Percentiles rank a stretch among this genome's conserved stretches.
phyloP scores from a whole-genome alignment of 441 rosid genomes.

The Brassica balearica region DNA sequence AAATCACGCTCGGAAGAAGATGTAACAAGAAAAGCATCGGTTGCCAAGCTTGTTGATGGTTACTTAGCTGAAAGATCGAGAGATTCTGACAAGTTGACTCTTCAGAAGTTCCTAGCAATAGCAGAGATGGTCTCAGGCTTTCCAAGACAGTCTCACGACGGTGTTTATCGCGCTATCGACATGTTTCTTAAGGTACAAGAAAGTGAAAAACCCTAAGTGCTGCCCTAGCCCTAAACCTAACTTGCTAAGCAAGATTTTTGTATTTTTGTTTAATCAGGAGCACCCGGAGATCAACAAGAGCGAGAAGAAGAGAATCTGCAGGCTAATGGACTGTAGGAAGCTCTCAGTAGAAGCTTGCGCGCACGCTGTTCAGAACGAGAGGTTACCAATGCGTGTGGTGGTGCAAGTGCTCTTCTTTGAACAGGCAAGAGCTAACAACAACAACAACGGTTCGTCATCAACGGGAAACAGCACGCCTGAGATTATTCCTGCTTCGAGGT shows the following conservation, averaged over 20 bases:
- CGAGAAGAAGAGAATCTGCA: conserved; percentile 67
- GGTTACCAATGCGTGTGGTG: conserved; percentile 73
- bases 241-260: conserved; percentile 13
- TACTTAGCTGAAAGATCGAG: conserved; percentile 85
- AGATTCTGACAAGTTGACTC: conserved; percentile 63
- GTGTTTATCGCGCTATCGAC: conserved; percentile 83
- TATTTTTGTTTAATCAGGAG: conserved; percentile 43
- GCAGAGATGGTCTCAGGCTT: conserved; percentile 67
- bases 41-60: conserved; percentile 76
- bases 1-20: conserved; percentile 45
- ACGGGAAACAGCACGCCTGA: conserved; percentile 63
- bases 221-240: no score
- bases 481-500: conserved; percentile 66
- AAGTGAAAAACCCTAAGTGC: neutral
- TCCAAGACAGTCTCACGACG: conserved; percentile 78
- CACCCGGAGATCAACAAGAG: conserved; percentile 67
- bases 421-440: conserved; percentile 61
- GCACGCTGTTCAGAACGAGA: conserved; percentile 70
- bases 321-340: conserved; percentile 71
- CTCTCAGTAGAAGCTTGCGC: conserved; percentile 64
- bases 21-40: conserved; percentile 48
- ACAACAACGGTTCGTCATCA: conserved; percentile 49
- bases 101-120: conserved; percentile 59
- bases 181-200: conserved; percentile 81
- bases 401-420: conserved; percentile 85